Percentiles rank a stretch among this genome's conserved stretches.
Conservation (phyloP, 2,329 filamentous ascomycete species). For the Coniochaeta sp. region DNA sequence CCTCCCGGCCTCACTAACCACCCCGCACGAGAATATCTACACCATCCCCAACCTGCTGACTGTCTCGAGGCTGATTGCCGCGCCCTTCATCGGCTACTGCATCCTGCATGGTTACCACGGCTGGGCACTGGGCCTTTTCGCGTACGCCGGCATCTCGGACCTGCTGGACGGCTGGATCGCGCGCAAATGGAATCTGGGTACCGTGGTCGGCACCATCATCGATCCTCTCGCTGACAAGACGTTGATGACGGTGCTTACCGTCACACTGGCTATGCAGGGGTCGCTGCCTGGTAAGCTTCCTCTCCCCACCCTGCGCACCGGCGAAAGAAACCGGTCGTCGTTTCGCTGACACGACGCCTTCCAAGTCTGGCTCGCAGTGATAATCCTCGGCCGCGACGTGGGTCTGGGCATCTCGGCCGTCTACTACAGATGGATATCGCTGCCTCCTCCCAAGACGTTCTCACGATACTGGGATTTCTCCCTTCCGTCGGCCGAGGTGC, state of each 20-base stretch:
- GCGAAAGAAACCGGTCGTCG: neutral
- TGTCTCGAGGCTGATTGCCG: slow-evolving; percentile 72
- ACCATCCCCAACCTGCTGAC: slow-evolving; percentile 94
- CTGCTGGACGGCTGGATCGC: slow-evolving; percentile 93
- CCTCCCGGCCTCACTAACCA: slow-evolving; percentile 16
- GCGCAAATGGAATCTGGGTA: slow-evolving; percentile 77
- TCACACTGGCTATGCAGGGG: slow-evolving; percentile 77
- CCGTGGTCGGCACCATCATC: slow-evolving; percentile 89
- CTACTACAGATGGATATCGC: slow-evolving; percentile 91
- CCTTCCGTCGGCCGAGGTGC: slow-evolving; percentile 77
- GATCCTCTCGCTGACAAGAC: slow-evolving; percentile 96
- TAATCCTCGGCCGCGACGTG: slow-evolving; percentile 85
- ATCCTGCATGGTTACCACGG: slow-evolving; percentile 76
- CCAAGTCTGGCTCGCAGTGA: slow-evolving; percentile 73
- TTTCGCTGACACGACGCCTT: neutral
- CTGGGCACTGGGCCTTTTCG: slow-evolving; percentile 77
- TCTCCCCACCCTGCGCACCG: neutral
- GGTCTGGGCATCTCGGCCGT: slow-evolving; percentile 79
- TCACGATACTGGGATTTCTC: slow-evolving; percentile 95
- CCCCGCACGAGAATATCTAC: slow-evolving; percentile 81
- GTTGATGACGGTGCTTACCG: slow-evolving; percentile 88
- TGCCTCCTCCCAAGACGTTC: slow-evolving; percentile 91
- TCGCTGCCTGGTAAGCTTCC: slow-evolving; percentile 62
- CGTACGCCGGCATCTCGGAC: slow-evolving; percentile 86
- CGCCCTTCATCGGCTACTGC: slow-evolving; percentile 81